These are phyloP conservation scores for Cadophora gregata DNA, from an alignment of 2,329 filamentous ascomycete species.

Conservation along the genomic window DNA sequence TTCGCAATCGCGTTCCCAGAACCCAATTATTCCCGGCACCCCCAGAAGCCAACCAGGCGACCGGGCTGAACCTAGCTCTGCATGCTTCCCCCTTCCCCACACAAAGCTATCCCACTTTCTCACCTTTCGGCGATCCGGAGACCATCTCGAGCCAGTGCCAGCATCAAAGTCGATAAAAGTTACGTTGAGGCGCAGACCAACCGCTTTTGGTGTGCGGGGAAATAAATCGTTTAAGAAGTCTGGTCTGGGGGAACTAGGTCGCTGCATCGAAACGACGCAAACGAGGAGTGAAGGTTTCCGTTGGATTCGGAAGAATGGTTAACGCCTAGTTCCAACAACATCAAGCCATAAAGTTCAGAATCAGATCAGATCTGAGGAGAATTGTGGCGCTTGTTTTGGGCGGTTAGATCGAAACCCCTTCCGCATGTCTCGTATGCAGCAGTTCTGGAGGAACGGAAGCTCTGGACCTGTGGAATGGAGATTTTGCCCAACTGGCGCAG, in stretches of 20 bases:
- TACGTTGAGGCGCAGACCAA: conserved; percentile 7
- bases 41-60: not conserved
- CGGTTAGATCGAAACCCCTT: not conserved
- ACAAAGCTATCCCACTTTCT: not conserved
- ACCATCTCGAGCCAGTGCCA: not conserved
- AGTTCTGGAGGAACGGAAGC: conserved; percentile 16
- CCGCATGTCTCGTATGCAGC: not conserved
- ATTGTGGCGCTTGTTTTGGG: conserved; percentile 2
- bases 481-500: not conserved
- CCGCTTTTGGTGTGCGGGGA: not conserved
- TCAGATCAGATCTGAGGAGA: conserved; percentile 8
- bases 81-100: not conserved
- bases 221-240: not conserved
- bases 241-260: not conserved
- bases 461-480: conserved; percentile 12
- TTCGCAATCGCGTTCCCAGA: not conserved
- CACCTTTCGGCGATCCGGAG: conserved; percentile 8
- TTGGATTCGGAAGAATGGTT: not conserved
- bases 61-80: not conserved
- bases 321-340: not conserved
- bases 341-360: not conserved
- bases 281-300: not conserved
- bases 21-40: conserved; percentile 9
- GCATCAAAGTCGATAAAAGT: not conserved
- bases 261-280: conserved; percentile 4